A percentile compares a stretch with the other conserved stretches of the same genome.
Conservation (phyloP, 2,329 filamentous ascomycete genomes). For the Colletotrichum higginsianum region DNA sequence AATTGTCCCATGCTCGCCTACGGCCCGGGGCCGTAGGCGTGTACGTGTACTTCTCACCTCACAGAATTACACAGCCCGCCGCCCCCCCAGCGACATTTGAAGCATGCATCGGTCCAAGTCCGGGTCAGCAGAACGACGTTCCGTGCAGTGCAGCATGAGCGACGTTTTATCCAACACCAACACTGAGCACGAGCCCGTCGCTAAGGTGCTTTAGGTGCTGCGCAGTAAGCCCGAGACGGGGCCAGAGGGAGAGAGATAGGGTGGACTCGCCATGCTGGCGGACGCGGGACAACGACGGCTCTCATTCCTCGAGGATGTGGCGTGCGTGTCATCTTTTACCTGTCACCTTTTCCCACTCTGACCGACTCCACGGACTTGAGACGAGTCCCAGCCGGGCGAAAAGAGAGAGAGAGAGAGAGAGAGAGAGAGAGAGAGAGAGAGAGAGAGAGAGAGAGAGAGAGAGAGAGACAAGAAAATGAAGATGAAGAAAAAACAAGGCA, state of each 20-base stretch:
- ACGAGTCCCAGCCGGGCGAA: slow-evolving; percentile 25
- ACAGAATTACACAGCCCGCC: slow-evolving; percentile 29
- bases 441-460: background rate
- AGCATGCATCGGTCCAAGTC: slow-evolving; percentile 16
- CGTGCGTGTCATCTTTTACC: slow-evolving; percentile 9
- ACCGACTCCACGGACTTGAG: slow-evolving; percentile 32
- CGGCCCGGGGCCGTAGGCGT: background rate
- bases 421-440: too few relatives aligned
- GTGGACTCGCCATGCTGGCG: background rate
- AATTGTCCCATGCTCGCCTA: background rate
- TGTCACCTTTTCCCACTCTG: slow-evolving; percentile 3
- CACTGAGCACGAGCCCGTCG: slow-evolving; percentile 29
- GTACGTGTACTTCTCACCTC: slow-evolving; percentile 27
- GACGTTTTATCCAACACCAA: slow-evolving; percentile 31
- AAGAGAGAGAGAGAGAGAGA: background rate
- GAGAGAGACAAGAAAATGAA: background rate
- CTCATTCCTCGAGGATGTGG: background rate
- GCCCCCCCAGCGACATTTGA: background rate
- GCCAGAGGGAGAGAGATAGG: background rate
- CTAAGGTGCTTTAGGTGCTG: slow-evolving; percentile 7
- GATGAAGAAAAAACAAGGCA: background rate
- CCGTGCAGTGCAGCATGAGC: slow-evolving; percentile 30
- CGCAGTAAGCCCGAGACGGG: slow-evolving; percentile 16
- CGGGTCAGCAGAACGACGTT: slow-evolving; percentile 37
- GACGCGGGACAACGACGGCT: too few relatives aligned